Evolutionary conservation across 2,329 filamentous ascomycete species (phyloP), one percentile per base, ranked within the genome.

Genomic region (Fusarium camptoceras): DNA sequence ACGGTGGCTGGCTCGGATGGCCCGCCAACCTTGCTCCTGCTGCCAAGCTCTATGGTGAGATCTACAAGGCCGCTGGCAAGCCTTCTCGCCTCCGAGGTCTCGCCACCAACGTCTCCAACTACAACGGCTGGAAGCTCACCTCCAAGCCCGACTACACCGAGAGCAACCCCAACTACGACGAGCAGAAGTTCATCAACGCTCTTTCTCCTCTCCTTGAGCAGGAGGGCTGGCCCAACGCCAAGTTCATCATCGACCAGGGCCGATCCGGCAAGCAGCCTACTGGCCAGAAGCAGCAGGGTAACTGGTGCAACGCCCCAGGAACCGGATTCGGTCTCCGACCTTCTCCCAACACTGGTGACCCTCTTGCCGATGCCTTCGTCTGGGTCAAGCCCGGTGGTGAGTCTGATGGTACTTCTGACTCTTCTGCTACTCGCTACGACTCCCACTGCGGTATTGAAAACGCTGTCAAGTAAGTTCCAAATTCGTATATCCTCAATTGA

Each of bases 301-400:
- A 91, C 76, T 92, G 90, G 89, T 92, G 89, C 82, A 92, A 91
- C 73, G 83, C 88, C 64, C 84, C 81, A 31, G 86, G 85, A 31
- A 87, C 89, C 54, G 89, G 90, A 10, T 91, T 91, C 66, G 90
- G 90, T 64, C 78, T 79, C n/a, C 85, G 88, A n/a, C 89, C 89
- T 3, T 86, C 86, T 6, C 83, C 88, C n/a, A 81, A 87, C 75
- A 92, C 89, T 11, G 87, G 86, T 16, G 84, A 88, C 67, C 75
- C 79, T 3, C 81, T 89, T 20, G 82, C 86, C 34, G 90, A 92
- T 76, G 88, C 89, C 42, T 89, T 92, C 70, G 89, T 91, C 60
- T 92, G 90, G 90, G 82, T 91, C 72, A 92, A 92, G 84, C 90
- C 90, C 7, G 90, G 90, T 68, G 85, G 85, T 65, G 85, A 87